Base-by-base conservation (phyloP, 306 rosid genomes). In the Biancaea sappan region DNA sequence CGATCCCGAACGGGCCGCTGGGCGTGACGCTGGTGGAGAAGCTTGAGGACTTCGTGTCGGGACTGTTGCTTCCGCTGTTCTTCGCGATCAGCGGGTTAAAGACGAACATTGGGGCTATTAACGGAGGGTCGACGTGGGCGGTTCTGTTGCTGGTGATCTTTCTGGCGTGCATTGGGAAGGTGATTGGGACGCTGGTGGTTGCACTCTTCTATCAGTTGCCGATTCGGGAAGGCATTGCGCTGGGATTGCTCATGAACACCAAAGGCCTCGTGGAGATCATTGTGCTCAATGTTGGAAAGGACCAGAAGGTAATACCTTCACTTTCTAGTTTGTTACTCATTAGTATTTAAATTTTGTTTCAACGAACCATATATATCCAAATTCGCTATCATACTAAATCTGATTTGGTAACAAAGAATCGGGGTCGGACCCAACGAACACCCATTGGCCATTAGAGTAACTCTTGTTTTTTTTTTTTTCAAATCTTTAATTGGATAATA, bases 1-100 rank as follows among this genome's bases (percentile, higher is more conserved):
- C 87, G 3, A 92, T 94, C n/a, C 99, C 99, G 8, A 94, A 72
- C 48, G 97, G 99, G 11, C 94, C 99, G 0, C 92, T 92, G 5
- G 94, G 98, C 0, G 81, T 86, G 14, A 86, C 96, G 19, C 92
- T 94, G 10, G 91, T 94, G 2, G 99, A 94, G 70, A 94, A 90
- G 87, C 96, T 94, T 5, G 99, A 94, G 81, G 99, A 94, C 58
- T 94, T 94, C 41, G 91, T 94, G 34, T 94, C 99, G 0, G 99
- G 97, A n/a, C 92, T 94, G 59, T 6, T 92, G 76, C 89, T 94
- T 8, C 99, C 99, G 81, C 92, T 94, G 13, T 94, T 92, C 74
- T 94, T 94, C 16, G 97, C 96, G 51, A 88, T 85, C 16, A 94
- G 96, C 43, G 99, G 97, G 19, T 89, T 94, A 0, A 94, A 89